Conservation (phyloP, 148 eudicot species). For the Limonium bicolor region DNA sequence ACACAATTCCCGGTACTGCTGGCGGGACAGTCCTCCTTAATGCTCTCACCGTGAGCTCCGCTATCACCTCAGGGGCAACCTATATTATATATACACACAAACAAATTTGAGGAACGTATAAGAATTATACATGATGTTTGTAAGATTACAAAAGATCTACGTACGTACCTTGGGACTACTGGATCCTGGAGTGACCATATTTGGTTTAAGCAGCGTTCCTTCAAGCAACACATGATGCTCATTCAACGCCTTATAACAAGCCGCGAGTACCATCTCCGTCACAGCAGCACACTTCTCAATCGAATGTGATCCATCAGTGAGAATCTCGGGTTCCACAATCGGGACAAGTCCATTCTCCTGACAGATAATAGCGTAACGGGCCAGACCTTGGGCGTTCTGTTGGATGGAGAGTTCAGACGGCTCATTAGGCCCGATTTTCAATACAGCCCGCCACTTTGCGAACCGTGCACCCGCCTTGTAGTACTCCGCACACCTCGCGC, state of each 20-base stretch:
- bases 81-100: too few species aligned
- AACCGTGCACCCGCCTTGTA: conserved; percentile 89
- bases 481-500: conserved; percentile 55
- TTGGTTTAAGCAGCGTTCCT: conserved; percentile 88
- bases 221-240: conserved; percentile 87
- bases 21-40: conserved; percentile 74
- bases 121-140: too few species aligned
- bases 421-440: conserved; percentile 69
- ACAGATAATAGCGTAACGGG: conserved; percentile 78
- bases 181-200: conserved; percentile 95
- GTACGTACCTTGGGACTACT: conserved; percentile 71
- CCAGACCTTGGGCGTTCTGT: conserved; percentile 88
- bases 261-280: conserved; percentile 73
- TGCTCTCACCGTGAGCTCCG: conserved; percentile 69
- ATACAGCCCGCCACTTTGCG: conserved; percentile 96
- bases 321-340: conserved; percentile 74
- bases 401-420: conserved; percentile 74
- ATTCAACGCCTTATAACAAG: conserved; percentile 77
- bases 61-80: conserved; percentile 75
- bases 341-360: conserved; percentile 87
- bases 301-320: conserved; percentile 68
- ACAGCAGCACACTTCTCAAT: conserved; percentile 74
- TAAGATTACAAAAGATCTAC: too few species aligned
- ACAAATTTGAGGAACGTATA: too few species aligned
- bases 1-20: conserved; percentile 87